A percentile compares a stretch with the other conserved stretches of the same genome.
These are phyloP conservation scores for Sarocladium brachiariae DNA, from an alignment of 2,329 filamentous ascomycete species.

Conservation along the genomic window DNA sequence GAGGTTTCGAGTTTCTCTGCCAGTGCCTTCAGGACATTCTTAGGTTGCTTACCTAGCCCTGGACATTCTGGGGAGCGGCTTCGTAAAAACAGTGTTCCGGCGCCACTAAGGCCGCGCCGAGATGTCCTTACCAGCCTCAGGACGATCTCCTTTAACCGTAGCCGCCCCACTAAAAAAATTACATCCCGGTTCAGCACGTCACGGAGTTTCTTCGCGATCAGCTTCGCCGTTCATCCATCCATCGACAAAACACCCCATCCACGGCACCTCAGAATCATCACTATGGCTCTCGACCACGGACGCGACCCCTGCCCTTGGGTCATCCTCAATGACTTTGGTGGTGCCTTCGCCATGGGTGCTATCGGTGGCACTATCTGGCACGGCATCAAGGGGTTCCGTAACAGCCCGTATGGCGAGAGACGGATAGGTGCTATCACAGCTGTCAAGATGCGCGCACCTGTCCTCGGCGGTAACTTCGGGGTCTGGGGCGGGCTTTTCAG, in stretches of 20 bases:
- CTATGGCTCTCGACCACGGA: constrained; percentile 69
- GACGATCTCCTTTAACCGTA: background rate
- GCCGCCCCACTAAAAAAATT: constrained; percentile 9
- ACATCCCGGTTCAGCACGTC: constrained; percentile 8
- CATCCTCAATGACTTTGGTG: constrained; percentile 93
- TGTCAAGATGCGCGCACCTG: constrained; percentile 93
- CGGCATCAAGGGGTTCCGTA: constrained; percentile 90
- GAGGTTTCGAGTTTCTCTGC: no score
- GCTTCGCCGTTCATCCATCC: constrained; percentile 1
- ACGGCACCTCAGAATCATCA: background rate
- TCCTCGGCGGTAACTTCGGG: constrained; percentile 95
- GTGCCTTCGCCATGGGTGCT: constrained; percentile 90
- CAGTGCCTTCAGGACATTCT: no score
- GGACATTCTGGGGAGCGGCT: no score
- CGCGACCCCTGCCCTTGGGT: constrained; percentile 97
- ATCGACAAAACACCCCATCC: background rate
- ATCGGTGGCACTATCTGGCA: constrained; percentile 88
- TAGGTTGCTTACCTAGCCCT: no score
- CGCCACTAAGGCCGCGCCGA: background rate
- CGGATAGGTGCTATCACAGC: constrained; percentile 93
- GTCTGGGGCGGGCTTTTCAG: constrained; percentile 96
- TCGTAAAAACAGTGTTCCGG: background rate
- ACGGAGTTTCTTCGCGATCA: constrained; percentile 5
- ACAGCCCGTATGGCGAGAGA: constrained; percentile 86
- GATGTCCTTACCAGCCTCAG: background rate